Conservation (phyloP, 345 rosid genomes). For the Salix dunnii region DNA sequence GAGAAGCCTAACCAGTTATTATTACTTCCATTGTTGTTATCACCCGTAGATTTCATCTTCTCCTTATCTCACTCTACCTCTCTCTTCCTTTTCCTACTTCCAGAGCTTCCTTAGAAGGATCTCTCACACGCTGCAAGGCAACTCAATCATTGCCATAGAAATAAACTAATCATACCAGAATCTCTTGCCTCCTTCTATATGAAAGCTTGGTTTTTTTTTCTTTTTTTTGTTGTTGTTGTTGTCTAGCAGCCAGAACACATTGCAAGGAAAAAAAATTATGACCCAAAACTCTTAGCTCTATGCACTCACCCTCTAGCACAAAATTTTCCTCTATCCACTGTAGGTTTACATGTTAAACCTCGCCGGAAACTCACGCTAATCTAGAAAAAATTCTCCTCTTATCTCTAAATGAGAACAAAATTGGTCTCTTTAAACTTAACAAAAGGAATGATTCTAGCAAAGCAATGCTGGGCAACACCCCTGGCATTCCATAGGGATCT, state of each 20-base stretch:
- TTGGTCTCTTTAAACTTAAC: slow-evolving; percentile 52
- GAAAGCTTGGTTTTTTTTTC: slow-evolving; percentile 18
- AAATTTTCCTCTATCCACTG: slow-evolving; percentile 4
- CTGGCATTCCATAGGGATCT: slow-evolving; percentile 49
- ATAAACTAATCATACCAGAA: slow-evolving; percentile 41
- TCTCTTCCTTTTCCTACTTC: slow-evolving; percentile 13
- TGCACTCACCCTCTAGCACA: slow-evolving; percentile 9
- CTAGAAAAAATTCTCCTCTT: slow-evolving; percentile 1
- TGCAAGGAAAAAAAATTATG: background rate
- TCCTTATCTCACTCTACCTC: slow-evolving; percentile 5
- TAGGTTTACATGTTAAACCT: too few relatives aligned
- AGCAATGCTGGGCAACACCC: slow-evolving; percentile 56
- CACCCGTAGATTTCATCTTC: slow-evolving; percentile 47
- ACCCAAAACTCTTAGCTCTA: slow-evolving; percentile 18
- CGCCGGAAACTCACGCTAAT: too few relatives aligned
- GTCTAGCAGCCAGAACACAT: background rate
- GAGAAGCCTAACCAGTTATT: slow-evolving; percentile 71
- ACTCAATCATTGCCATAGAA: slow-evolving; percentile 44
- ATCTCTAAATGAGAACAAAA: slow-evolving; percentile 27
- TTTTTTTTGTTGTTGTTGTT: slow-evolving; percentile 17
- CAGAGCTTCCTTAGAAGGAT: slow-evolving; percentile 10
- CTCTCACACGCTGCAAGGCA: slow-evolving; percentile 17
- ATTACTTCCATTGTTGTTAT: slow-evolving; percentile 30
- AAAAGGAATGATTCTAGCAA: slow-evolving; percentile 45
- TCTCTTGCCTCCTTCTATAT: slow-evolving; percentile 1